A percentile compares a stretch with the other conserved stretches of the same genome.
Evolutionary conservation across 139 green algal genomes (phyloP).

Genomic region (Closterium sp.): DNA sequence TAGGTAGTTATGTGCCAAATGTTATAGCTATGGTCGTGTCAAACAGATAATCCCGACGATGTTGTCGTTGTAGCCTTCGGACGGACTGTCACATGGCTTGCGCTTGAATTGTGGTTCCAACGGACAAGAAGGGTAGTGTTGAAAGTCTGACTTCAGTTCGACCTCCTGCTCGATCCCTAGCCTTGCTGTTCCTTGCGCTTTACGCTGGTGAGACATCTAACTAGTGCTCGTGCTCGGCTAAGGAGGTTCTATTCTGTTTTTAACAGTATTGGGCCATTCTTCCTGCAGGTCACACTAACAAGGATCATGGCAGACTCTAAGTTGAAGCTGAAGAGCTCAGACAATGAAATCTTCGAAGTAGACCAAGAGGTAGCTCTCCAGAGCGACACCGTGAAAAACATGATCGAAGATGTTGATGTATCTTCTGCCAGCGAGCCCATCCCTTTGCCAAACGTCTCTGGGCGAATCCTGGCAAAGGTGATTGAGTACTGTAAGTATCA

Average conservation of each 20-base stretch:
- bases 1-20: no score
- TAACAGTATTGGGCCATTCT: no score
- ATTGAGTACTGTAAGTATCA: constrained; percentile 98
- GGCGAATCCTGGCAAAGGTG: constrained; percentile 67
- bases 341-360: constrained; percentile 59
- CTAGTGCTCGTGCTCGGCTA: no score
- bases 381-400: constrained; percentile 59
- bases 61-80: no score
- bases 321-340: constrained; percentile 56
- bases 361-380: constrained; percentile 51
- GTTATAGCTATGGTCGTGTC: no score
- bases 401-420: constrained; percentile 54
- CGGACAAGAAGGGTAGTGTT: background rate
- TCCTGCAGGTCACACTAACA: background rate
- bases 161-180: no score
- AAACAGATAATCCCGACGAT: no score
- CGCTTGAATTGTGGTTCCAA: background rate
- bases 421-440: constrained; percentile 50
- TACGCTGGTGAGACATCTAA: no score
- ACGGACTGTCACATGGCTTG: background rate
- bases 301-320: constrained; percentile 11
- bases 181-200: no score
- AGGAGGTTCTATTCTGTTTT: no score
- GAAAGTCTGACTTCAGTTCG: no score
- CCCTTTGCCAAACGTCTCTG: constrained; percentile 61